Evolutionary conservation across 2,329 filamentous ascomycete genomes (phyloP), one percentile per base, ranked within the genome.

Genomic region (Ilyonectria destructans): DNA sequence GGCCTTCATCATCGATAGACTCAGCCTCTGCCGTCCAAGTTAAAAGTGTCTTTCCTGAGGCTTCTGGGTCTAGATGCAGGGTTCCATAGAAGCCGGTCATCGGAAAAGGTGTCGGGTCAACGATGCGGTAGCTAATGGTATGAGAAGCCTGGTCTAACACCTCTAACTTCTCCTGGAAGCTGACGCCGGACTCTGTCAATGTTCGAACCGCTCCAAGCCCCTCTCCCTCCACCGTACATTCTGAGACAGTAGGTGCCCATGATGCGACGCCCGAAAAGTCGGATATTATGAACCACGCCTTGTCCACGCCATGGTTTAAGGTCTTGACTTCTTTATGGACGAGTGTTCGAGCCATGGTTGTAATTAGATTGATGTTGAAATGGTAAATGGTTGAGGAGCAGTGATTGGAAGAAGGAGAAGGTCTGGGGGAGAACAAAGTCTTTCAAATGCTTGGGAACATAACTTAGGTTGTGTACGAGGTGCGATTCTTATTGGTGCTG

Each of bases 31-130:
- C 56, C 4, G 40, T 58, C 56, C 56, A 58, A 1, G 43, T 48
- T 21, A 58, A 31, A 4, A 9, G 12, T 6, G 56, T 48, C 26
- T 17, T 45, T 21, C n/a, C 19, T 1, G 9, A 8, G 7, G 37
- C n/a, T 8, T 31, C 9, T 6, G 15, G 9, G 8, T 21, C 40
- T 7, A 58, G 37, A 23, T 58, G 56, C 10, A 58, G 40, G 1
- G 21, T 43, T 29, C 56, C 56, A 48, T 46, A n/a, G 13, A 58
- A 58, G 5, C 56, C 56, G 2, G 21, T 58, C 56, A 58, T 58
- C 23, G 56, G 56, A 48, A 58, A 58, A 26, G 56, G 56, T 6
- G 56, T 58, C 7, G 56, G 56, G 21, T 58, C 56, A 12, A 58
- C 3, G 21, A 58, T 45, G 17, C n/a, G 19, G 40, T 58, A 58